Base-by-base conservation (phyloP, 2,329 filamentous ascomycete genomes). In the Bimuria novae-zelandiae region DNA sequence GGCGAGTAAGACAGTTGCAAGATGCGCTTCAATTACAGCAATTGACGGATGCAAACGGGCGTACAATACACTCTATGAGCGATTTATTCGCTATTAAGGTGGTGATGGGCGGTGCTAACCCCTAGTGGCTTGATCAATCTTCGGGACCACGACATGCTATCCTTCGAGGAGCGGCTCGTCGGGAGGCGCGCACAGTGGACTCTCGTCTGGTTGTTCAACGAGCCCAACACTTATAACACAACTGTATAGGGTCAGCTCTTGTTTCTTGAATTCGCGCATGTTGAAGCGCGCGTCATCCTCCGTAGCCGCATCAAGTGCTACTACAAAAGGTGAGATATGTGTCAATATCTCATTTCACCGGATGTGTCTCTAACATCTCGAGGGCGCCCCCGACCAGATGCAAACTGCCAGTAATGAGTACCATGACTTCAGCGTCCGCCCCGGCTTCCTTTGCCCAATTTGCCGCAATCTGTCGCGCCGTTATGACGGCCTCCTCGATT, bases 311-410 rank as follows among this genome's bases (percentile, higher is more conserved):
- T 16, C 30, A 12, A 5, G 4, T 14, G 30, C 27, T 53, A n/a
- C n/a, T 29, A 35, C 49, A 16, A 59, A 61, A 60, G 57, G 64
- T 64, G 63, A 57, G 37, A 41, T 48, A 33, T 44, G 17, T 35
- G 41, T 16, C 7, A 19, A 17, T 16, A 43, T 45, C 22, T 62
- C 55, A 62, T 22, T 19, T 54, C 22, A 48, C 30, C 16, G 45
- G 52, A 23, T 50, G 53, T 6, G 64, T 69, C 61, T 89, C 90
- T 53, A 95, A 73, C 1, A 89, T 85, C 70, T 89, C 87, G 47
- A 96, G 77, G 40, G 92, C 78, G 10, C 89, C 89, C 7, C 92
- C 91, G 1, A 92, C 90, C 33, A 96, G 80, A 78, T 96, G 89
- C 66, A 96, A 76, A 70, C 90, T 95, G 2, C 92, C 92, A 12